Base-by-base conservation (phyloP, 768 basidiomycete species). In the Amanita pallidorosea region DNA sequence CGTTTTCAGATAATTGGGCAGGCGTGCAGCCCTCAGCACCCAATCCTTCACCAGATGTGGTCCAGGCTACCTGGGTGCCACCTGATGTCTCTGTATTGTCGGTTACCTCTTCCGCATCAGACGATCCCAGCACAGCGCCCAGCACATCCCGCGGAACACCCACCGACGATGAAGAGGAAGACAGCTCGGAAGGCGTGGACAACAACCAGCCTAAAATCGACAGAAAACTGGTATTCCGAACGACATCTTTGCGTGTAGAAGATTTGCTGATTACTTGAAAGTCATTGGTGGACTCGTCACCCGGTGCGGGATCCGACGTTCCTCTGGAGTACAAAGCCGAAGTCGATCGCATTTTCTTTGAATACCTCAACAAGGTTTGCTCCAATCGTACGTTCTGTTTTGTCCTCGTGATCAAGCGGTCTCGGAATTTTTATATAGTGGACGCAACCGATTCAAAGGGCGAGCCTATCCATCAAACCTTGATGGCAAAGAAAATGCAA, bases 401-500 rank as follows among this genome's bases (percentile, higher is more conserved):
- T 53, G 33, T 53, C 45, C 29, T 53, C 27, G 51, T 48, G 47
- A 45, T 57, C 51, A 57, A 54, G 13, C 52, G 60, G 59, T 50
- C 48, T 41, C 36, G 50, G 49, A 54, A 17, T 37, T 54, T 57
- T 62, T 27, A 55, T 37, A 17, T 51, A 97, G 93, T 97, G 68
- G 91, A 96, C 52, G 85, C 88, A 4, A 87, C 83, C 45, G 96
- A 98, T 62, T 74, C 80, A 27, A 99, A 99, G 65, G 95, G 95
- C 46, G 95, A 99, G 64, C 84, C 88, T 40, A 92, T 99, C 52
- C 95, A 99, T 62, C 95, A 99, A 67, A 91, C 91, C 33, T 75
- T 98, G 59, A 99, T 99, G 95, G 87, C 94, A 1, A 97, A 97
- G 74, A 90, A 90, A 74, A 98, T 99, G 95, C 88, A 92, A 59